phyloP scores from a whole-genome alignment of 2,329 filamentous ascomycete species.

The Dothiorella sarmentorum region DNA sequence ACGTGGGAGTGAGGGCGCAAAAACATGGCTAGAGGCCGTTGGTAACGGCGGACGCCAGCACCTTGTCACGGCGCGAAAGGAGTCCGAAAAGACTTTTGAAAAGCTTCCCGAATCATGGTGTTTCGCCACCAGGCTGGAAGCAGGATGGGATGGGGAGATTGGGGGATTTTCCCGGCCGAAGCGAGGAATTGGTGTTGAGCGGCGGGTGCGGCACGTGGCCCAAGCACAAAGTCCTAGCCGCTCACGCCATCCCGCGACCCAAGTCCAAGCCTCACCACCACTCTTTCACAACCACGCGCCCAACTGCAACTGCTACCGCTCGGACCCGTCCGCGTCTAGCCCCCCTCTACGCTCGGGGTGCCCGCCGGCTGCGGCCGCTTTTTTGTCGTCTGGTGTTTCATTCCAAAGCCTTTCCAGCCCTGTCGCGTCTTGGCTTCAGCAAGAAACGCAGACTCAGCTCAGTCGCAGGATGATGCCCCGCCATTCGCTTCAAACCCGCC shows the following conservation, averaged over 20 bases:
- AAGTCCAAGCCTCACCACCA: not conserved
- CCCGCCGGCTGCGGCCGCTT: not conserved
- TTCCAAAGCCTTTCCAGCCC: not conserved
- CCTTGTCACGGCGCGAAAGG: not conserved
- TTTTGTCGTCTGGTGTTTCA: not conserved
- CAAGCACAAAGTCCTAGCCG: no score
- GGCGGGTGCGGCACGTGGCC: not conserved
- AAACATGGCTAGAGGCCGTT: no score
- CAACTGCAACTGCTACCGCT: not conserved
- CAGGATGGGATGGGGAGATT: not conserved
- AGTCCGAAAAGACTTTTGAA: not conserved
- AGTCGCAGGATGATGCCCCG: not conserved
- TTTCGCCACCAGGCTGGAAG: not conserved
- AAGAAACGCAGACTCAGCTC: no score
- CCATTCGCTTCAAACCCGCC: not conserved
- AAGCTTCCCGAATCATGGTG: not conserved
- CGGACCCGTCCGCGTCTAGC: not conserved
- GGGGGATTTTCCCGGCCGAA: not conserved
- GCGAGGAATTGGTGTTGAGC: slow-evolving; percentile 4
- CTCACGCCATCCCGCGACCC: no score
- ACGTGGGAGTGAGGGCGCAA: no score
- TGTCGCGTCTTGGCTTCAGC: not conserved
- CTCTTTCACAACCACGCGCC: not conserved
- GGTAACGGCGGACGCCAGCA: not conserved
- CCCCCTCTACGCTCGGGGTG: no score